Evolutionary conservation across 2,329 filamentous ascomycete genomes (phyloP), one percentile per base, ranked within the genome.

Genomic region (Cordyceps cicadae): DNA sequence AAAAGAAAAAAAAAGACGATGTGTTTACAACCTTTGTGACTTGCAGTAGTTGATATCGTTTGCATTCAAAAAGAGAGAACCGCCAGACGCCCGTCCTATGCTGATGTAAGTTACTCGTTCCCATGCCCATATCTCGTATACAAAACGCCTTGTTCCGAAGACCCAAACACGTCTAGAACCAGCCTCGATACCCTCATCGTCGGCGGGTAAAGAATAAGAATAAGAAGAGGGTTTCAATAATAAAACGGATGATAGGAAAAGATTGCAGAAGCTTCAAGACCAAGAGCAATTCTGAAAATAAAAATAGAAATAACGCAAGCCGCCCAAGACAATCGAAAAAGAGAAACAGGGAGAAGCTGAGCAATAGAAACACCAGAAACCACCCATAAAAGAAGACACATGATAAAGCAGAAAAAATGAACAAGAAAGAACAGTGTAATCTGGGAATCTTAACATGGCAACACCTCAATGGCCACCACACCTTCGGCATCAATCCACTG

Each of bases 401-500:
- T 24, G 4, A 24, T 24, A 24, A 4, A 24, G 24, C 24, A 24
- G 24, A 4, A 24, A 24, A 24, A 24, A 4, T 24, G 4, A 24
- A n/a, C n/a, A 24, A 24, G 24, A 24, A 24, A 24, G 24, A 9
- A 2, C 5, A 26, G 3, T 5, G 3, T 5, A 12, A 12, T 7
- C 12, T 19, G 15, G 34, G 17, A 4, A 24, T 4, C 24, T 24
- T 11, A 5, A 11, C 26, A 61, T 58, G 71, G 69, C 6, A 61
- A 58, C 12, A 75, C 73, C 66, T 81, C 74, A 5, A 77, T 63
- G 4, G 77, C 71, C 9, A 89, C 74, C 43, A 80, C 68, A 0
- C 85, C 86, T 1, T 79, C 79, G 0, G 80, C 83, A 71, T 86
- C 90, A 56, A 87, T 72, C 90, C 90, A 96, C 53, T 75, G 75